Conservation (phyloP, 1,139 yeast species). For the Yamadazyma oceani region DNA sequence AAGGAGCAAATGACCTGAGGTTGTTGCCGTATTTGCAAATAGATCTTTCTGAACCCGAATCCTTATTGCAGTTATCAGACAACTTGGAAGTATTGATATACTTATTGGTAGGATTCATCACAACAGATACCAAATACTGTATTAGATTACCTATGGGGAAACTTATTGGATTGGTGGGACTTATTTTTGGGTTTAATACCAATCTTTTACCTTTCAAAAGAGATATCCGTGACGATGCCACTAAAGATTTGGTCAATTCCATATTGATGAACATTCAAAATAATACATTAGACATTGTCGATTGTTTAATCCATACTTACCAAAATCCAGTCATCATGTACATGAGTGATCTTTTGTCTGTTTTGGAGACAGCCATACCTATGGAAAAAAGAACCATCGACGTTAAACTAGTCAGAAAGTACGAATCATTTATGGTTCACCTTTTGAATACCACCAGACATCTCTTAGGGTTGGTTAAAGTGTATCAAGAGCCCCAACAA, state of each 20-base stretch:
- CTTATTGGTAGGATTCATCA: slow-evolving; percentile 45
- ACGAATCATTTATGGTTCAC: slow-evolving; percentile 31
- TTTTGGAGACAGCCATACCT: slow-evolving; percentile 57
- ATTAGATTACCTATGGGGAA: slow-evolving; percentile 59
- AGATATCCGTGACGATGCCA: slow-evolving; percentile 55
- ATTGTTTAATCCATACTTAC: slow-evolving; percentile 35
- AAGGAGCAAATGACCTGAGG: slow-evolving; percentile 2
- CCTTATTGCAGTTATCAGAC: slow-evolving; percentile 50
- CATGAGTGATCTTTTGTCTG: slow-evolving; percentile 44
- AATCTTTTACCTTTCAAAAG: slow-evolving; percentile 54
- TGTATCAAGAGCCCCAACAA: slow-evolving; percentile 38
- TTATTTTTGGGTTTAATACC: slow-evolving; percentile 52
- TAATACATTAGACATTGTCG: slow-evolving; percentile 43
- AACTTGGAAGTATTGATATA: slow-evolving; percentile 48
- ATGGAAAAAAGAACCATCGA: slow-evolving; percentile 41
- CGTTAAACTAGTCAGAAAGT: slow-evolving; percentile 25
- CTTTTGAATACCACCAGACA: slow-evolving; percentile 29
- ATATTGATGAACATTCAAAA: slow-evolving; percentile 47
- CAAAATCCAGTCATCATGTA: slow-evolving; percentile 52
- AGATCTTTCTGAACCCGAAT: slow-evolving; percentile 55
- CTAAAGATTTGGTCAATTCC: slow-evolving; percentile 37
- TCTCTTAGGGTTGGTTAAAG: slow-evolving; percentile 31
- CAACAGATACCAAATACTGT: slow-evolving; percentile 47
- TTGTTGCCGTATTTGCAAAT: slow-evolving; percentile 49
- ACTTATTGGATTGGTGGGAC: slow-evolving; percentile 48